Percentiles rank a stretch among this genome's conserved stretches.
phyloP scores from a whole-genome alignment of 768 basidiomycete species.

The Austroboletus eburneus region DNA sequence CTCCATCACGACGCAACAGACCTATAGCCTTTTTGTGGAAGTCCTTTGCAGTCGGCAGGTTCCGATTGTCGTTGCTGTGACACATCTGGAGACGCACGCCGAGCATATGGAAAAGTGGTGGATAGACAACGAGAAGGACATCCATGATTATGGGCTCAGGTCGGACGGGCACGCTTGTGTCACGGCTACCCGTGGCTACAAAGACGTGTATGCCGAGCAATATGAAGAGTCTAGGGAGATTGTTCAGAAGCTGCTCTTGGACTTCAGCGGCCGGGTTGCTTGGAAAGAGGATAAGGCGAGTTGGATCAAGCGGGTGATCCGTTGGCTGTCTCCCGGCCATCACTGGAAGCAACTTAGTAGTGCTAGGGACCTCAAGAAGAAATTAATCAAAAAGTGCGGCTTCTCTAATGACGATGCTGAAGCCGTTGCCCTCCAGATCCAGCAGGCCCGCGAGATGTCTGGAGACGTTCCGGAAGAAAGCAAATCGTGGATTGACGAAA shows the following conservation, averaged over 20 bases:
- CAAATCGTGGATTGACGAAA: constrained; percentile 19
- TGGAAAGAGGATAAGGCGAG: constrained; percentile 25
- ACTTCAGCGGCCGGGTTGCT: constrained; percentile 8
- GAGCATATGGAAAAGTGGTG: constrained; percentile 39
- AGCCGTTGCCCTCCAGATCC: constrained; percentile 17
- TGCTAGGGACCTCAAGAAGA: constrained; percentile 15
- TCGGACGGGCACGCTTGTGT: constrained; percentile 39
- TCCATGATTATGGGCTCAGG: constrained; percentile 31
- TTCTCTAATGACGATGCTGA: constrained; percentile 20
- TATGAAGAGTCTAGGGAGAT: constrained; percentile 31
- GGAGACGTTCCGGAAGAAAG: constrained; percentile 11
- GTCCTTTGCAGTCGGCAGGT: constrained; percentile 35
- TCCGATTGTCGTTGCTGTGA: constrained; percentile 32
- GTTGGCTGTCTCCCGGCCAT: constrained; percentile 19
- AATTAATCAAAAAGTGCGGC: constrained; percentile 21
- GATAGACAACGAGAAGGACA: constrained; percentile 31
- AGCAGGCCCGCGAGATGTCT: constrained; percentile 5
- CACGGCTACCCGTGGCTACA: constrained; percentile 31
- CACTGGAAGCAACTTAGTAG: constrained; percentile 8
- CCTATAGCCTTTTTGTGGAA: constrained; percentile 33
- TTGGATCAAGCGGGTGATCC: constrained; percentile 23
- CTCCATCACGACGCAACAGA: constrained; percentile 23
- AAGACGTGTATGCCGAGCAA: constrained; percentile 21
- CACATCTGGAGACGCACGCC: constrained; percentile 32
- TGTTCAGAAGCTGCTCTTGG: constrained; percentile 18